Base-by-base conservation (phyloP, 2,329 filamentous ascomycete genomes). In the Niveomyces coronatus region DNA sequence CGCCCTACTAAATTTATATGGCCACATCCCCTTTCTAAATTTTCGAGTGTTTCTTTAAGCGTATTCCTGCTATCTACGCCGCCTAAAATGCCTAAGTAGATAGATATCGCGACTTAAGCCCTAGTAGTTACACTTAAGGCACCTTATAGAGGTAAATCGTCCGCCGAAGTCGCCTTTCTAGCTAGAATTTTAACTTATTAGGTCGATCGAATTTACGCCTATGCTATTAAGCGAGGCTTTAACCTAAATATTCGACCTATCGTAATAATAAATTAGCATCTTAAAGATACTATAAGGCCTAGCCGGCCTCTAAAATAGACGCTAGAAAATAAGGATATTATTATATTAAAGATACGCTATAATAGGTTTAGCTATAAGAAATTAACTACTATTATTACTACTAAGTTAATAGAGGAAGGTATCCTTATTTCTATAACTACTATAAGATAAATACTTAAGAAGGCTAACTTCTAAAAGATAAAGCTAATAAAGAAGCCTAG, bases 401-500 rank as follows among this genome's bases (percentile, higher is more conserved):
- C 39, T 3, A 31, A 44, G 22, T 31, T 47, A 23, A 46, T 34
- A 18, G 6, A 14, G 3, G 16, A 33, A 23, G 37, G 41, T 5
- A 27, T 13, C 10, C 11, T 19, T 15, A 20, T 47, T 11, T 45
- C 35, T 14, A 17, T 19, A 11, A 34, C 23, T 1, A 47, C 30
- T 19, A 33, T 47, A 2, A 39, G 13, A 22, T n/a, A 30, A 5
- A 41, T 46, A 6, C 42, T 47, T 6, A 31, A 24, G 14, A 23
- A 11, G 24, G 36, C 43, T 28, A 31, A 39, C 2, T 42, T 46
- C 23, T 8, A 22, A 44, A 45, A 35, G 44, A 46, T 27, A 1
- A 48, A 48, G 41, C 42, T 19, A 31, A 48, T 23, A 9, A 46
- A 39, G 42, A 46, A 46, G 41, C 46, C 29, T 42, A 35, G 35